Evolutionary conservation across 2,329 filamentous ascomycete species (phyloP), one percentile per base, ranked within the genome.

Genomic region (Sclerotinia spermophila): DNA sequence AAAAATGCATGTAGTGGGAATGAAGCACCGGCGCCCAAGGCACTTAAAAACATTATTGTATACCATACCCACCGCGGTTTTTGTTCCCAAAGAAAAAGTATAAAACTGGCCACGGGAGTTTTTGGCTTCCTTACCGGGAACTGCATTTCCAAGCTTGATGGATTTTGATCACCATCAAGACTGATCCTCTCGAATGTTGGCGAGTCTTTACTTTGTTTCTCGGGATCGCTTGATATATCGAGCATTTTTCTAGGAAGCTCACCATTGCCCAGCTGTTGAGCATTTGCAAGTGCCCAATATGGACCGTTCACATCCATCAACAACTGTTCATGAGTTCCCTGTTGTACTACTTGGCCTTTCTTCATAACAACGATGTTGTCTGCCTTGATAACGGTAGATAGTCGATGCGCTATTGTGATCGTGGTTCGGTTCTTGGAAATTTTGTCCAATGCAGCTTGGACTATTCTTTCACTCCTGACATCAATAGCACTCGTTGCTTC

Each of bases 341-440:
- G 86, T 80, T 96, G 93, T 21, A 89, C 86, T 65, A 96, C 90
- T 53, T 86, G 84, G 17, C 93, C 93, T 70, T 90, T 86, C 72
- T 92, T 88, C 17, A 96, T 83, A 10, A 96, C 92, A 59, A 96
- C 83, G 71, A 96, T 96, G 76, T 93, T 91, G 78, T 96, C 92
- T 7, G 93, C 93, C 70, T 92, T 96, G 93, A 91, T 94, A 75
- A 96, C 94, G 0, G 93, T 97, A 48, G 92, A 95, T 35, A 97
- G 83, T 67, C 93, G 90, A 81, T 97, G 93, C 8, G 95, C 95
- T 82, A 98, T 97, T 61, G 97, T 93, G 71, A 98, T 87, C 81
- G 97, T 90, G 0, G 95, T 98, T 58, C 95, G 91, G 61, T 93
- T 93, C 74, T 90, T 85, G 15, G 92, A 91, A 60, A 97, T 88